phyloP scores from a whole-genome alignment of 768 basidiomycete genomes.

The Tulasnella sp. region DNA sequence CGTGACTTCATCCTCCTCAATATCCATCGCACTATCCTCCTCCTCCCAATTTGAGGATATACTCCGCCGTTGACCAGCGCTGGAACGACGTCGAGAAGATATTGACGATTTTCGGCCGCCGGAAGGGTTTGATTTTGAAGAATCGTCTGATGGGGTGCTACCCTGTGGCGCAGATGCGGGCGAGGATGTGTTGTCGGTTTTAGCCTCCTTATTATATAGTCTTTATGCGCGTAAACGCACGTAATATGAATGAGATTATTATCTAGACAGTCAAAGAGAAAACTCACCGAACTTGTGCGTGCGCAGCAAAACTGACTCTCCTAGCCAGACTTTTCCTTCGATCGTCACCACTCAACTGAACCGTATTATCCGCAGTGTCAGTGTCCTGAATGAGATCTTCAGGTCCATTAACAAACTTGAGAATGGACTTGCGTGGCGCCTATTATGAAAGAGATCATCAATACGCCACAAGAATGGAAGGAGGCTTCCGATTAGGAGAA shows the following conservation, averaged over 20 bases:
- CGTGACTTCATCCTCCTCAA: background rate
- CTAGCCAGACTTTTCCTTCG: conserved; percentile 10
- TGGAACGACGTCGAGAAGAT: too few species aligned
- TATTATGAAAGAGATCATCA: background rate
- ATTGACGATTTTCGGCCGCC: too few species aligned
- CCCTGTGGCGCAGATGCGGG: background rate
- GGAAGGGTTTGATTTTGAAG: background rate
- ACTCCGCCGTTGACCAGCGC: background rate
- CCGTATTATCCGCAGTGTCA: conserved; percentile 4
- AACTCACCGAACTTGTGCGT: conserved; percentile 16
- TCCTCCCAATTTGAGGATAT: conserved; percentile 6
- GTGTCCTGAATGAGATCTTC: conserved; percentile 9
- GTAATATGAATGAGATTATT: too few species aligned
- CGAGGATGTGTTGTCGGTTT: too few species aligned
- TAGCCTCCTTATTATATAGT: conserved; percentile 7
- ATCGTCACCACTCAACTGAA: background rate
- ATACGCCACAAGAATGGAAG: background rate
- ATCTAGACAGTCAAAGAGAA: background rate
- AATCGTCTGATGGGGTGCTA: background rate
- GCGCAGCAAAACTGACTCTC: conserved; percentile 17
- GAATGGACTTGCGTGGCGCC: conserved; percentile 17
- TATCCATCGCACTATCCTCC: conserved; percentile 9
- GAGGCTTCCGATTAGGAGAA: background rate
- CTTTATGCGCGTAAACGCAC: background rate
- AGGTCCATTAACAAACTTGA: background rate